Conservation (phyloP, 2,329 filamentous ascomycete species). For the Alternaria viburni region DNA sequence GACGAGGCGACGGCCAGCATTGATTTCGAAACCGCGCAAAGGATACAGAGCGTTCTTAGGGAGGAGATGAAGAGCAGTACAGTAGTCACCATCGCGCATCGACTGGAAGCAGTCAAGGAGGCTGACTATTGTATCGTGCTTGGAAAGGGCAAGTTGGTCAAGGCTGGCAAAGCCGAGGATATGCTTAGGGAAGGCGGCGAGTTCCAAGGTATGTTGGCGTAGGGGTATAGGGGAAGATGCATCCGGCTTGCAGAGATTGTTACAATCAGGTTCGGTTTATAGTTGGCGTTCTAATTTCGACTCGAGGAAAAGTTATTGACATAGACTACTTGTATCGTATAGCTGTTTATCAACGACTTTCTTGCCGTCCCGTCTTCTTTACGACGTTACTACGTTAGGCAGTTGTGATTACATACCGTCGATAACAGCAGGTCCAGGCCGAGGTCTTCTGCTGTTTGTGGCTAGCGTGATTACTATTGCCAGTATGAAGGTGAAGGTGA, state of each 20-base stretch:
- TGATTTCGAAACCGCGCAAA: constrained; percentile 65
- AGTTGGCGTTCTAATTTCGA: neutral
- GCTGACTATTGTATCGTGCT: constrained; percentile 63
- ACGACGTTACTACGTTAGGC: neutral
- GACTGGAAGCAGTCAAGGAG: constrained; percentile 66
- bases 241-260: neutral
- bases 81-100: constrained; percentile 70
- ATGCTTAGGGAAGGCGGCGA: constrained; percentile 45
- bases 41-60: constrained; percentile 62
- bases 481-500: neutral
- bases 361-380: neutral
- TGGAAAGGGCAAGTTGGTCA: constrained; percentile 57
- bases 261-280: neutral
- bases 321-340: neutral
- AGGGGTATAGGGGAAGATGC: neutral
- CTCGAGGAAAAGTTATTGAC: neutral
- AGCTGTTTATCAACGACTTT: neutral
- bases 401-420: neutral
- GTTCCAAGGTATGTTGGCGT: constrained; percentile 44
- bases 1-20: constrained; percentile 72
- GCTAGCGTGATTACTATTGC: neutral
- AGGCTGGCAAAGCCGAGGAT: constrained; percentile 41
- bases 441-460: neutral
- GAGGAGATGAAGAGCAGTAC: constrained; percentile 65
- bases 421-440: neutral